These are phyloP conservation scores for Rauvolfia tetraphylla DNA, from an alignment of 257 asterid genomes.

Conservation along the genomic window DNA sequence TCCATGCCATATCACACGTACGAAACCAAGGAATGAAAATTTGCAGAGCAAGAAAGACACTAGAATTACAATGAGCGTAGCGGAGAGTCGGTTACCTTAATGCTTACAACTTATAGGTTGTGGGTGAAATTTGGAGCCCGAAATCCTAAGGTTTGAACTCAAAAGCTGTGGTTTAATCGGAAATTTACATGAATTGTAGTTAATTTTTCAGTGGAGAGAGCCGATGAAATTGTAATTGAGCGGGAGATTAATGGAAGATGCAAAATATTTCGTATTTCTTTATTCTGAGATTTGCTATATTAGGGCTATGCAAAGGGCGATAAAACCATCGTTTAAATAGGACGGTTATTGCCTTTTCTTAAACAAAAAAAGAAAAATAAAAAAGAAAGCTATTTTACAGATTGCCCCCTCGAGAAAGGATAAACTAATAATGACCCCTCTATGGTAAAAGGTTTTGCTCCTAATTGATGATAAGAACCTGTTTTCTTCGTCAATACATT, in stretches of 20 bases:
- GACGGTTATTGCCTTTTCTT: not conserved
- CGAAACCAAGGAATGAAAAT: not conserved
- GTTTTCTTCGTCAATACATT: too few species aligned
- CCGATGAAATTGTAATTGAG: conserved; percentile 2
- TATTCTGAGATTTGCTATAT: not conserved
- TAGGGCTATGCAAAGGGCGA: not conserved
- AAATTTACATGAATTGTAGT: not conserved
- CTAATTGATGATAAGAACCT: too few species aligned
- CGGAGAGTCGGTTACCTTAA: not conserved
- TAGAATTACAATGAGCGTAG: not conserved
- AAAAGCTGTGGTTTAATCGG: not conserved
- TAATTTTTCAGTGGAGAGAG: not conserved
- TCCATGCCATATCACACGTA: not conserved
- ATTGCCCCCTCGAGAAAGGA: too few species aligned
- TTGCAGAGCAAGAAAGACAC: not conserved
- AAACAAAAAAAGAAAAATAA: too few species aligned
- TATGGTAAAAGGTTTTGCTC: too few species aligned
- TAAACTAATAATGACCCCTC: too few species aligned
- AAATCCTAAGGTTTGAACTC: not conserved
- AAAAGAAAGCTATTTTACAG: too few species aligned
- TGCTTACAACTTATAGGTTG: too few species aligned
- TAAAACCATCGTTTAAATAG: not conserved
- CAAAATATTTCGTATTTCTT: not conserved
- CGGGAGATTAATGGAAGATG: conserved; percentile 13
- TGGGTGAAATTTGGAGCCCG: not conserved